Evolutionary conservation across 202 grass and related monocot species (phyloP), one percentile per base, ranked within the genome.

Genomic region (Schoenoplectus triqueter): DNA sequence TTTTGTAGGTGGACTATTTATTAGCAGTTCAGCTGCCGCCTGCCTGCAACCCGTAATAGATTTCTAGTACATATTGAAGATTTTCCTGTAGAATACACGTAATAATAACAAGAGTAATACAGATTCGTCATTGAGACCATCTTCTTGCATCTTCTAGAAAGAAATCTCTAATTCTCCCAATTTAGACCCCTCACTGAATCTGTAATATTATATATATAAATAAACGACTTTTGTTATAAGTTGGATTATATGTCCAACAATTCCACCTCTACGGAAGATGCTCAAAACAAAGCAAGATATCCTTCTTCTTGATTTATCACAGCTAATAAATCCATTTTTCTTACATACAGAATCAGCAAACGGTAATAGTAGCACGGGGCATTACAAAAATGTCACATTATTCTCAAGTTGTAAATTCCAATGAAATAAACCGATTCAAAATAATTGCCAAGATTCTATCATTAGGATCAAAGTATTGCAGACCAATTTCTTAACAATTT

Each of bases 391-490:
- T 41, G 2, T 51, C 52, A 14, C 1, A 60, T 17, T 59, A 56
- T 76, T 7, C 9, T 75, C 4, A 14, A 48, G 71, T 13, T 78
- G 5, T 78, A 40, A 49, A 41, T 40, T 22, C 59, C 73, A 52
- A 59, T 78, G 73, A 31, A 40, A 60, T 17, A 14, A 78, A 41
- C 51, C 41, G 21, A 56, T 59, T 31, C 41, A 40, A 57, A 76
- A 54, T 42, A 42, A 78, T 31, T 54, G 41, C 5, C 31, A 6
- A 59, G 21, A 41, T 78, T 78, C 74, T 59, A 59, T 60, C 74
- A 78, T 59, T 78, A 78, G 59, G 73, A 1, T 13, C 22, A 59
- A 77, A 55, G 20, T 22, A 78, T 17, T 18, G 54, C 31, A 31
- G 31, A 31, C 31, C 31, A 31, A 60, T 31, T 31, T 31, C 31